Percentiles rank a stretch among this genome's conserved stretches.
phyloP scores from a whole-genome alignment of 495 filamentous ascomycete species.

The Hyaloscypha finlandica region DNA sequence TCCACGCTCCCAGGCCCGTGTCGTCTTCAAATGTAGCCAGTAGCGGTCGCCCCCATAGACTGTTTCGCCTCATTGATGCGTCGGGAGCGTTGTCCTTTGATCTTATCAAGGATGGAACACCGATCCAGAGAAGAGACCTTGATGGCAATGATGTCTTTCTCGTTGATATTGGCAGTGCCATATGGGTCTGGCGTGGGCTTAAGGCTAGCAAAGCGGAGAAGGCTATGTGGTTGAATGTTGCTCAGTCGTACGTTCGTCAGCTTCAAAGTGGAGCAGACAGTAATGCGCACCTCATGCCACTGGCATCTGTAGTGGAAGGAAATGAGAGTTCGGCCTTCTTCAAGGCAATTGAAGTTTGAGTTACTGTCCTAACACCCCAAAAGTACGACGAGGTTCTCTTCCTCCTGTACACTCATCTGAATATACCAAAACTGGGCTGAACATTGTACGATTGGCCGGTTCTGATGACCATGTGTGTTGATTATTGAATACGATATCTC shows the following conservation, averaged over 20 bases:
- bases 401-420: no score
- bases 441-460: no score
- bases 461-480: background rate
- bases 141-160: slow-evolving; percentile 61
- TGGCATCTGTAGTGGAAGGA: slow-evolving; percentile 55
- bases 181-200: slow-evolving; percentile 64
- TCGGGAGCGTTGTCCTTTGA: slow-evolving; percentile 54
- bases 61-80: slow-evolving; percentile 58
- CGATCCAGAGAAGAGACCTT: slow-evolving; percentile 45
- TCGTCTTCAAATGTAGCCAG: slow-evolving; percentile 28
- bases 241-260: slow-evolving; percentile 54
- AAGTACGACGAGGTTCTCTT: background rate
- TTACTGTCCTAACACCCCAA: background rate
- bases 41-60: slow-evolving; percentile 32
- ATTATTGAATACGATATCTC: background rate
- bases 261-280: slow-evolving; percentile 42
- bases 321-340: slow-evolving; percentile 53
- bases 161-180: slow-evolving; percentile 49
- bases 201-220: slow-evolving; percentile 55
- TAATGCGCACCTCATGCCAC: slow-evolving; percentile 47
- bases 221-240: slow-evolving; percentile 57
- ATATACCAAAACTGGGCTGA: no score
- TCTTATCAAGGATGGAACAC: slow-evolving; percentile 51
- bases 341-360: slow-evolving; percentile 13
- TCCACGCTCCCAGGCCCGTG: background rate